Evolutionary conservation across 495 filamentous ascomycete species (phyloP).

Genomic region (Geopyxis carbonaria): DNA sequence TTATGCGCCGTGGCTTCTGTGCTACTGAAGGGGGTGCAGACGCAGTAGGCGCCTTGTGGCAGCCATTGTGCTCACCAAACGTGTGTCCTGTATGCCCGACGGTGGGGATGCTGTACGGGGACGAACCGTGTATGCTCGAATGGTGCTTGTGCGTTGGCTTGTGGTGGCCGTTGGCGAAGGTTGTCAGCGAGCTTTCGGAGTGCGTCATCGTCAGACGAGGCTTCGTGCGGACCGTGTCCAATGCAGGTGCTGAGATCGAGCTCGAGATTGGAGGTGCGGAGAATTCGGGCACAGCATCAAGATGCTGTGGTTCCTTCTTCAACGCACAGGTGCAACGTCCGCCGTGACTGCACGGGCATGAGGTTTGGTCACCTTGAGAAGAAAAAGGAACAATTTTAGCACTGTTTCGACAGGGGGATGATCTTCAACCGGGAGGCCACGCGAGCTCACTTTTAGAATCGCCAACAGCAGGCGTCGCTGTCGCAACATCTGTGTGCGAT

Average conservation of each 20-base stretch:
- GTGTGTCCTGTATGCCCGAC: slow-evolving; percentile 24
- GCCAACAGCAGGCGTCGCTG: slow-evolving; percentile 22
- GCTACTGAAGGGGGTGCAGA: slow-evolving; percentile 15
- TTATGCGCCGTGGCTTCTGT: slow-evolving; percentile 22
- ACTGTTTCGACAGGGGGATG: slow-evolving; percentile 1
- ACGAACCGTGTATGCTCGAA: slow-evolving; percentile 24
- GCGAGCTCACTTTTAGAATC: slow-evolving; percentile 45
- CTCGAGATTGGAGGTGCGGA: slow-evolving; percentile 27
- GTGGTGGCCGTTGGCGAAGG: slow-evolving; percentile 87
- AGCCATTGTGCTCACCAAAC: slow-evolving; percentile 25
- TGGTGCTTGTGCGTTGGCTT: slow-evolving; percentile 82
- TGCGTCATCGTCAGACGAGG: slow-evolving; percentile 63
- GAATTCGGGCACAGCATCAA: slow-evolving; percentile 59
- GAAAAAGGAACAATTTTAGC: slow-evolving; percentile 8
- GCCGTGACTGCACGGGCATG: slow-evolving; percentile 81
- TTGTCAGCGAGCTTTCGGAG: slow-evolving; percentile 67
- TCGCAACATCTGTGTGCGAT: slow-evolving; percentile 13
- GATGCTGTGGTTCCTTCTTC: slow-evolving; percentile 64
- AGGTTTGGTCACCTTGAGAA: slow-evolving; percentile 21
- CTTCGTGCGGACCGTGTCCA: slow-evolving; percentile 36
- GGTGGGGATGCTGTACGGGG: slow-evolving; percentile 23
- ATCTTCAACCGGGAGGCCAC: slow-evolving; percentile 16
- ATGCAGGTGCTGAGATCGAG: slow-evolving; percentile 33
- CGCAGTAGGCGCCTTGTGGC: slow-evolving; percentile 5
- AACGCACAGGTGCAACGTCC: slow-evolving; percentile 78